These are phyloP conservation scores for Physcia stellaris DNA, from an alignment of 495 filamentous ascomycete species.

Conservation along the genomic window DNA sequence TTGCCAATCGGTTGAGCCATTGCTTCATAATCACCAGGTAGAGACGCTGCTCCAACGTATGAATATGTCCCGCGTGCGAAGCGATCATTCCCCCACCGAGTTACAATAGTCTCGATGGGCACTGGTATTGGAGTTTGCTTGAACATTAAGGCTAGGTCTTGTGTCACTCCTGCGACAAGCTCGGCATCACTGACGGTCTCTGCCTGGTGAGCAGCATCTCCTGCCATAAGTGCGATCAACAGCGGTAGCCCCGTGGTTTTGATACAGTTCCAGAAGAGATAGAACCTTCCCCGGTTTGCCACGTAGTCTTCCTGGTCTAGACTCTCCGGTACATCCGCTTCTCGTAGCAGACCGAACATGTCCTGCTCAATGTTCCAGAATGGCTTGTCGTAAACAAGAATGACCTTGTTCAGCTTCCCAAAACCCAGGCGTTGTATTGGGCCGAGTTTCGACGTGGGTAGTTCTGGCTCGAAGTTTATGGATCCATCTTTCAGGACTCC, in stretches of 20 bases:
- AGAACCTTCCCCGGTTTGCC: conserved; percentile 65
- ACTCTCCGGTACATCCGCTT: conserved; percentile 41
- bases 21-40: conserved; percentile 77
- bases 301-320: conserved; percentile 49
- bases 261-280: conserved; percentile 93
- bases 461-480: conserved; percentile 65
- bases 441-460: conserved; percentile 73
- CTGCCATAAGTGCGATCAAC: conserved; percentile 88
- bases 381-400: conserved; percentile 73
- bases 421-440: conserved; percentile 84
- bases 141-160: conserved; percentile 57
- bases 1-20: conserved; percentile 83
- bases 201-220: conserved; percentile 80
- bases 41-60: conserved; percentile 68
- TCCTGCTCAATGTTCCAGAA: conserved; percentile 92
- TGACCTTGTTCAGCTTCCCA: conserved; percentile 87
- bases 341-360: conserved; percentile 84
- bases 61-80: conserved; percentile 91
- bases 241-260: conserved; percentile 78
- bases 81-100: conserved; percentile 80
- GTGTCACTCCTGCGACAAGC: conserved; percentile 66
- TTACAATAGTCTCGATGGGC: conserved; percentile 79
- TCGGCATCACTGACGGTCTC: conserved; percentile 60
- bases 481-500: conserved; percentile 71
- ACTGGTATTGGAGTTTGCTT: conserved; percentile 47